phyloP scores from a whole-genome alignment of 768 basidiomycete species.

The Lactifluus rugatus region DNA sequence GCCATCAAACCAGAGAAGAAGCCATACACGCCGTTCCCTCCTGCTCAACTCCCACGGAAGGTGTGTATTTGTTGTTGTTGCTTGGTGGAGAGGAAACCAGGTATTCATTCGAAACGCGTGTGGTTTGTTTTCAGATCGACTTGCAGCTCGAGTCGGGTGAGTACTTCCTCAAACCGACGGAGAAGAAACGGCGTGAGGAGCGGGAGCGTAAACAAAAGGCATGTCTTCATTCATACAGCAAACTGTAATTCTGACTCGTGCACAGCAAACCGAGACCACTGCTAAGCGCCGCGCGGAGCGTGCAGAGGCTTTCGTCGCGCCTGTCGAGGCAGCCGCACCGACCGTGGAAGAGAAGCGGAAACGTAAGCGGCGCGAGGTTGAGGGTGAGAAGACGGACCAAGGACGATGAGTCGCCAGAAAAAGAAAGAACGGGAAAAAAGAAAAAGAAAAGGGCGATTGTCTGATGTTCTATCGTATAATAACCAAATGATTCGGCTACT shows the following conservation, averaged over 20 bases:
- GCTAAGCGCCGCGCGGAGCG: conserved; percentile 68
- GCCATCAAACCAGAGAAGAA: conserved; percentile 62
- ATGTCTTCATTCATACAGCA: not conserved
- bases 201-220: conserved; percentile 72
- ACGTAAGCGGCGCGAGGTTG: conserved; percentile 32
- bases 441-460: conserved; percentile 30
- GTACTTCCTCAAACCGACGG: conserved; percentile 89
- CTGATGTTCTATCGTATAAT: not conserved
- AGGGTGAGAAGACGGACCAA: conserved; percentile 26
- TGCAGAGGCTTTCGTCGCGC: conserved; percentile 82
- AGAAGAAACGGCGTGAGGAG: conserved; percentile 72
- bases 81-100: not conserved
- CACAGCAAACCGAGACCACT: conserved; percentile 69
- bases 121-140: conserved; percentile 52
- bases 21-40: conserved; percentile 97
- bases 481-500: not conserved
- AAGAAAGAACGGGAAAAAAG: conserved; percentile 29
- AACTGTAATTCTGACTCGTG: not conserved
- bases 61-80: conserved; percentile 34
- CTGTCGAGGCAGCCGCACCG: conserved; percentile 62
- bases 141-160: conserved; percentile 93
- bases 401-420: too few species aligned
- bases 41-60: conserved; percentile 87
- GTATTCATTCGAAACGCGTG: not conserved
- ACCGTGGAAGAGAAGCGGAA: conserved; percentile 73